Percentiles rank a stretch among this genome's conserved stretches.
These are phyloP conservation scores for Fusarium anguioides DNA, from an alignment of 2,329 filamentous ascomycete genomes.

Conservation along the genomic window DNA sequence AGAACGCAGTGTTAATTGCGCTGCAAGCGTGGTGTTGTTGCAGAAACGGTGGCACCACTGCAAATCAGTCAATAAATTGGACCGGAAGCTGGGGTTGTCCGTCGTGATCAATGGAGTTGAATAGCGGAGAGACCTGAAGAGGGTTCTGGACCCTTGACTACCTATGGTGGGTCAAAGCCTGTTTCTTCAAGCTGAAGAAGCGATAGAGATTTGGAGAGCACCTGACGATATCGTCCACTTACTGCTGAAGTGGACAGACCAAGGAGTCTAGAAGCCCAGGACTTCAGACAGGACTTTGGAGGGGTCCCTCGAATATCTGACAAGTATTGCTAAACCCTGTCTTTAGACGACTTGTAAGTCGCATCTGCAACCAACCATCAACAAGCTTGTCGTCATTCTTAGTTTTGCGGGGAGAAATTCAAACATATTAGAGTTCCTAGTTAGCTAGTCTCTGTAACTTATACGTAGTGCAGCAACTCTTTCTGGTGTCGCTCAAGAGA, in stretches of 20 bases:
- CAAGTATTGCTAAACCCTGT: constrained; percentile 9
- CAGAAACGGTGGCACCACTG: constrained; percentile 37
- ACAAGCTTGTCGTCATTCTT: constrained; percentile 27
- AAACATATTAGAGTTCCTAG: no score
- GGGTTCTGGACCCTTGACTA: constrained; percentile 34
- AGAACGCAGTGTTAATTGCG: constrained; percentile 8
- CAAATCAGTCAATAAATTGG: not conserved
- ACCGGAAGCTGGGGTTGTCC: constrained; percentile 4
- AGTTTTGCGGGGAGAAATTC: not conserved
- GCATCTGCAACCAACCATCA: not conserved
- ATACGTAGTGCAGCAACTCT: not conserved
- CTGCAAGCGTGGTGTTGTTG: constrained; percentile 42
- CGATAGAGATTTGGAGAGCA: constrained; percentile 4
- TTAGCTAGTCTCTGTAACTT: no score
- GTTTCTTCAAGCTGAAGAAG: not conserved
- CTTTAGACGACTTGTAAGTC: not conserved
- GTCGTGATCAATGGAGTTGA: not conserved
- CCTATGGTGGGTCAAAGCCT: constrained; percentile 22
- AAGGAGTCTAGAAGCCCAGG: constrained; percentile 12
- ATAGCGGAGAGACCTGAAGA: constrained; percentile 9
- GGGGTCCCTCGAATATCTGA: constrained; percentile 12
- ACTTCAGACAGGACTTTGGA: constrained; percentile 22
- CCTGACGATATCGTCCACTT: not conserved
- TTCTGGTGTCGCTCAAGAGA: not conserved
- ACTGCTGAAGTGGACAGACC: constrained; percentile 13